These are phyloP conservation scores for Microthlaspi erraticum DNA, from an alignment of 345 rosid genomes.

Conservation along the genomic window DNA sequence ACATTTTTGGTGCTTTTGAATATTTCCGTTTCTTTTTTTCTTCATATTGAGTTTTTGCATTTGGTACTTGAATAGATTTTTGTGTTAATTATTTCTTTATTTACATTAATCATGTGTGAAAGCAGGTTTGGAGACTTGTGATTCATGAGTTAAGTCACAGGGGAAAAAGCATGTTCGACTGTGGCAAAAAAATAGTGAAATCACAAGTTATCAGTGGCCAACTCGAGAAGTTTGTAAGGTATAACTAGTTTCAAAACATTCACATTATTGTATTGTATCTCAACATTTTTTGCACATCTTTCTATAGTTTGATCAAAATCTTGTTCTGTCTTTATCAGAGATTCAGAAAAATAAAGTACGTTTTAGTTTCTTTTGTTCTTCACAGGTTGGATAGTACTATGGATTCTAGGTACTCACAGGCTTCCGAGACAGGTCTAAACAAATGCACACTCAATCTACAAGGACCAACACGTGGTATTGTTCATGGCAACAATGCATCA, in stretches of 20 bases:
- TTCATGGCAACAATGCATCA: conserved; percentile 52
- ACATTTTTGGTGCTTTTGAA: background rate
- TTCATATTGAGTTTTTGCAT: background rate
- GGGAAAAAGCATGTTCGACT: conserved; percentile 67
- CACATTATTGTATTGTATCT: too few relatives aligned
- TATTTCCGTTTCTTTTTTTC: background rate
- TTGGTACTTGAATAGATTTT: conserved; percentile 3
- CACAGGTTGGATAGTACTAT: conserved; percentile 91
- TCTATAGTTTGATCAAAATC: background rate
- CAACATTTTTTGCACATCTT: background rate
- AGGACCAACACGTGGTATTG: conserved; percentile 54
- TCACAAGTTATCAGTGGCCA: conserved; percentile 71
- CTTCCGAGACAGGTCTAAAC: conserved; percentile 63
- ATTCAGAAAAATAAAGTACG: conserved; percentile 1
- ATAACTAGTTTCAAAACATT: too few relatives aligned
- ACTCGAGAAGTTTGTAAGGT: conserved; percentile 88
- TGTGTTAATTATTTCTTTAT: background rate
- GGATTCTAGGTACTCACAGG: conserved; percentile 80
- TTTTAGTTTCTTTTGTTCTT: conserved; percentile 41
- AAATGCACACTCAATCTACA: conserved; percentile 77
- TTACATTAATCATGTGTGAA: conserved; percentile 16
- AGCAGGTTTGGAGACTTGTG: conserved; percentile 48
- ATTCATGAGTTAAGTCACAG: conserved; percentile 49
- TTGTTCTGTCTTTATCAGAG: background rate
- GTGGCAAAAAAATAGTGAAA: conserved; percentile 54